Base-by-base conservation (phyloP, 495 filamentous ascomycete species). In the Penicillium ochrochloron region DNA sequence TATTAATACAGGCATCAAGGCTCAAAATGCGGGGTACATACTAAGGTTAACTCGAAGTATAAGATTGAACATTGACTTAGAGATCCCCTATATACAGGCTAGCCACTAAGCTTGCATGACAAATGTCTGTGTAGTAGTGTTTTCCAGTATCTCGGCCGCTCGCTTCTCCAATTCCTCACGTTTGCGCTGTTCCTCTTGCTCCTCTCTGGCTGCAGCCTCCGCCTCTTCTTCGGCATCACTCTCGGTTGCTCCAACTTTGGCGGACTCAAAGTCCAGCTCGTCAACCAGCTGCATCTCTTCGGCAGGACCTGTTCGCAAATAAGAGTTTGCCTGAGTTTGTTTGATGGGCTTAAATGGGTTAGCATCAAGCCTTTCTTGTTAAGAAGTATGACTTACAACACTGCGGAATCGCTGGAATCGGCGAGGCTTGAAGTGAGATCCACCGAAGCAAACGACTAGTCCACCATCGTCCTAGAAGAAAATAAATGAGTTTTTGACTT, bases 241-340 rank as follows among this genome's bases (percentile, higher is more conserved):
- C 19, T 65, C 58, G 48, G 59, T 29, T 31, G 44, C 51, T 34
- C 57, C 63, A 46, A 65, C n/a, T 33, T 61, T 33, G 19, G 33
- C 41, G 23, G 46, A 41, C 31, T 65, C 63, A 11, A 31, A 9
- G 12, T 21, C 29, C 15, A 33, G 44, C 25, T 60, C 35, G 12
- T 51, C 6, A n/a, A 42, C 37, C 53, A 37, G 0, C 27, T 33
- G 11, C 6, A 21, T 15, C 29, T 34, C 33, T 25, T 56, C 33
- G 10, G 2, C 21, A 52, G 25, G 23, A 5, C 27, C 48, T 17
- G 23, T 29, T 7, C 48, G 48, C 25, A 56, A 11, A 17, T n/a
- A 56, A 21, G 25, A 34, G 17, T 56, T 56, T 21, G 33, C 25
- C 53, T 56, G 53, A 11, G 29, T n/a, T 51, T 65, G 57, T 19